Percentiles rank a stretch among this genome's conserved stretches.
phyloP scores from a whole-genome alignment of 2,329 filamentous ascomycete species.

The Claviceps humidiphila region DNA sequence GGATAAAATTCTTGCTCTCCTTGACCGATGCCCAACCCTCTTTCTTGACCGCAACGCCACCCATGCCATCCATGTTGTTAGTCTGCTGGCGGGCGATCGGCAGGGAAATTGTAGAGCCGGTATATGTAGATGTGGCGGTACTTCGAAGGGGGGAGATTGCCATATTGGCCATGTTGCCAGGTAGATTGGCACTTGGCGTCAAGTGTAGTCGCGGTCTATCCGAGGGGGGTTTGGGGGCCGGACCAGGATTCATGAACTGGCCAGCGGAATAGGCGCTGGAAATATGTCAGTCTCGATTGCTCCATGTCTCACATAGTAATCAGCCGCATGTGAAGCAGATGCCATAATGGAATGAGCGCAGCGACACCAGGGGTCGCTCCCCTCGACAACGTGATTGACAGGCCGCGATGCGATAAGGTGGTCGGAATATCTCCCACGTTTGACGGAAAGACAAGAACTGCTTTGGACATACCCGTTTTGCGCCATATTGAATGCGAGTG shows the following conservation, averaged over 20 bases:
- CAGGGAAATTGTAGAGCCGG: conserved; percentile 58
- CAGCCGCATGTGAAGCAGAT: background rate
- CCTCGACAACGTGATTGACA: background rate
- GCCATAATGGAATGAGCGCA: background rate
- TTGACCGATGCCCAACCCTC: conserved; percentile 78
- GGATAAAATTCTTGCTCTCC: conserved; percentile 78
- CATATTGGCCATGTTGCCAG: conserved; percentile 69
- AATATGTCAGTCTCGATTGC: conserved; percentile 4
- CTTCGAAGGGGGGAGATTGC: conserved; percentile 58
- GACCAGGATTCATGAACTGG: conserved; percentile 93
- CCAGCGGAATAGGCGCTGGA: conserved; percentile 43
- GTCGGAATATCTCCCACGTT: background rate
- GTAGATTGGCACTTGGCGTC: conserved; percentile 61
- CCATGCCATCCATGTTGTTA: conserved; percentile 47
- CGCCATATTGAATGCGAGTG: conserved; percentile 16
- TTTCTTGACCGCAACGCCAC: conserved; percentile 62
- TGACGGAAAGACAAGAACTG: background rate
- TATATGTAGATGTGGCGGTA: conserved; percentile 52
- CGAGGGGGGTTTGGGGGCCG: conserved; percentile 77
- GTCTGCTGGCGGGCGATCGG: conserved; percentile 53
- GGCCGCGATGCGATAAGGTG: background rate
- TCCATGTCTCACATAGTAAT: background rate
- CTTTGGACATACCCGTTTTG: conserved; percentile 17
- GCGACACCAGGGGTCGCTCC: background rate
- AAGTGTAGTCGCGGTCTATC: conserved; percentile 72